Evolutionary conservation across 345 rosid genomes (phyloP).

Genomic region (Cardamine chenopodiifolia): DNA sequence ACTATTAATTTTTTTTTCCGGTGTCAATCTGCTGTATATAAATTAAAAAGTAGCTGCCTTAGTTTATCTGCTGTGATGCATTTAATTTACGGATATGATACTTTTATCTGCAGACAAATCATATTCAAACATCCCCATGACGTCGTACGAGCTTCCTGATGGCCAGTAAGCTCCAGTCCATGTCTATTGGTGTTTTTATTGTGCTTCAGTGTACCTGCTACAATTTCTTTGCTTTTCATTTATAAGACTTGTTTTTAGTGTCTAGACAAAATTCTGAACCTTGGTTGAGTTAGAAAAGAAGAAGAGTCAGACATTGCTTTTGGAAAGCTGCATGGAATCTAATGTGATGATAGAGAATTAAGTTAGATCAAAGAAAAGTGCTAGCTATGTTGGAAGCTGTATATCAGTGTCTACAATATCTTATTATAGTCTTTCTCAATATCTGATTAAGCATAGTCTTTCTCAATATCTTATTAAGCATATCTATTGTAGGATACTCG

Average conservation of each 20-base stretch:
- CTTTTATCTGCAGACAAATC: conserved; percentile 61
- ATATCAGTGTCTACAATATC: background rate
- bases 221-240: conserved; percentile 2
- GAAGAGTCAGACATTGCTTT: conserved; percentile 16
- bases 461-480: conserved; percentile 14
- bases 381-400: conserved; percentile 2
- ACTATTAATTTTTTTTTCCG: background rate
- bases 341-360: background rate
- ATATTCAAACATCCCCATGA: conserved; percentile 96
- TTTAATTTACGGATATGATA: conserved; percentile 11
- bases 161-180: conserved; percentile 81
- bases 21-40: background rate
- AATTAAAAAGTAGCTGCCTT: background rate
- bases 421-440: background rate
- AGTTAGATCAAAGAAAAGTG: background rate
- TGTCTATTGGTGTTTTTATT: background rate
- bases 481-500: conserved; percentile 71
- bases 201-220: background rate
- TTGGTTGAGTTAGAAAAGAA: background rate
- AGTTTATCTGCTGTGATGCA: conserved; percentile 21
- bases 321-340: conserved; percentile 19
- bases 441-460: background rate
- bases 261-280: background rate
- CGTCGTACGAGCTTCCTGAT: conserved; percentile 99
- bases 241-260: background rate